phyloP scores from a whole-genome alignment of 805 yeast genomes.

The Danielia reshetovae region DNA sequence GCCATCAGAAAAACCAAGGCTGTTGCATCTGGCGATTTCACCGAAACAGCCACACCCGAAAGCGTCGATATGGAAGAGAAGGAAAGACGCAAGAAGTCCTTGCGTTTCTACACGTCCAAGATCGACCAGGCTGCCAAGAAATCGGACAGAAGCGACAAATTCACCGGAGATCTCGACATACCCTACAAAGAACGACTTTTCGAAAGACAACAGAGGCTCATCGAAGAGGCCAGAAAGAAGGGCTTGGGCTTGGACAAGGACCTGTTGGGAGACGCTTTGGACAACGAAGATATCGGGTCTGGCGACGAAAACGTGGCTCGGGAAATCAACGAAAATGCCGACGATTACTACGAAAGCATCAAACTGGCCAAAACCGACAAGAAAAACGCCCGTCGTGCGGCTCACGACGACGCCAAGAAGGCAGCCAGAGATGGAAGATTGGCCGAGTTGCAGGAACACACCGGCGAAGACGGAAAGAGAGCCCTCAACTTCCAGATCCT shows the following conservation, averaged over 20 bases:
- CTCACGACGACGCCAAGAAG: slow-evolving; percentile 65
- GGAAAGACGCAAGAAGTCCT: slow-evolving; percentile 68
- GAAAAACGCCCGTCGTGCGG: slow-evolving; percentile 52
- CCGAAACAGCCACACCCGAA: slow-evolving; percentile 64
- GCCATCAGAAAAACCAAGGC: slow-evolving; percentile 33
- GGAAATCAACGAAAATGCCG: slow-evolving; percentile 41
- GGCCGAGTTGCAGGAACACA: slow-evolving; percentile 61
- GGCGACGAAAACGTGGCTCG: slow-evolving; percentile 45
- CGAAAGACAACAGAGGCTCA: slow-evolving; percentile 83
- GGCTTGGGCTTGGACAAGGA: slow-evolving; percentile 52
- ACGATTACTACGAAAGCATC: slow-evolving; percentile 56
- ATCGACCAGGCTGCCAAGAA: slow-evolving; percentile 80
- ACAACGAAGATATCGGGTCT: slow-evolving; percentile 44
- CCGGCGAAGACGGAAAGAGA: slow-evolving; percentile 84
- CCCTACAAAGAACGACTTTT: slow-evolving; percentile 88
- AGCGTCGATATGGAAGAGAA: slow-evolving; percentile 87
- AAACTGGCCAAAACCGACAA: slow-evolving; percentile 44
- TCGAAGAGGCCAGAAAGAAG: slow-evolving; percentile 84
- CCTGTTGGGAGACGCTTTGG: slow-evolving; percentile 54
- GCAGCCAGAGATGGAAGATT: slow-evolving; percentile 86
- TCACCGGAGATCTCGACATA: slow-evolving; percentile 81
- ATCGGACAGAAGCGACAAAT: slow-evolving; percentile 44
- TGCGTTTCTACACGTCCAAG: slow-evolving; percentile 95
- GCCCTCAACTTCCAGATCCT: slow-evolving; percentile 92
- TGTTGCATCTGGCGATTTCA: slow-evolving; percentile 44